Evolutionary conservation across 768 basidiomycete genomes (phyloP), one percentile per base, ranked within the genome.

Genomic region (Crassisporium funariophilum): DNA sequence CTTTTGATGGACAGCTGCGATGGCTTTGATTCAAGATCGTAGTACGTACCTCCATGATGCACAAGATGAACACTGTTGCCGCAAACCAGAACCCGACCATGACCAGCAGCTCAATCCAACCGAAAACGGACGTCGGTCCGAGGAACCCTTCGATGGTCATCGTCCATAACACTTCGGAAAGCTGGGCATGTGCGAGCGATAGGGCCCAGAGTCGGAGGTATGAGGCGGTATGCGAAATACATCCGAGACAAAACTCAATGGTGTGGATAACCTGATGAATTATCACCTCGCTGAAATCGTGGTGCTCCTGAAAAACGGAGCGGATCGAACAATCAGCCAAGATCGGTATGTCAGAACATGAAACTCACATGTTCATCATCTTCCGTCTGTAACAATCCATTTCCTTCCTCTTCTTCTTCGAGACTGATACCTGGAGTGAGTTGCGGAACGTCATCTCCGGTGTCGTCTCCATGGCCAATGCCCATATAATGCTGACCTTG

Each of bases 251-350:
- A 71, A 98, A 99, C 72, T 99, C 97, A 68, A 99, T 98, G 19
- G 94, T 95, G 69, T 98, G 97, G 61, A 99, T 99, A 52, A 97
- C 76, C 67, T 99, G 97, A 69, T 99, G 95, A 49, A 98, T 90
- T 17, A 97, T 82, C 48, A 97, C 82, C 67, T 99, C 97, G 61
- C 93, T 76, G 67, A 98, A 91, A 61, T 97, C 93, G 64, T 95
- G 91, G 38, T 89, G 77, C 71, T 93, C 83, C 80, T 86, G 62
- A 40, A 46, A 44, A 46, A 38, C 42, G 55, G 23, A 47, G 49
- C 33, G 38, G 27, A 42, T 15, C 25, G 47, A 49, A n/a, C n/a
- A n/a, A n/a, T n/a, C 34, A 44, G 17, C 13, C 50, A 39, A 46
- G 54, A 57, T 21, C 47, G 29, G 22, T 45, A 46, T 21, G 49